These are phyloP conservation scores for Epichloe baconii DNA, from an alignment of 2,329 filamentous ascomycete species.

Conservation along the genomic window DNA sequence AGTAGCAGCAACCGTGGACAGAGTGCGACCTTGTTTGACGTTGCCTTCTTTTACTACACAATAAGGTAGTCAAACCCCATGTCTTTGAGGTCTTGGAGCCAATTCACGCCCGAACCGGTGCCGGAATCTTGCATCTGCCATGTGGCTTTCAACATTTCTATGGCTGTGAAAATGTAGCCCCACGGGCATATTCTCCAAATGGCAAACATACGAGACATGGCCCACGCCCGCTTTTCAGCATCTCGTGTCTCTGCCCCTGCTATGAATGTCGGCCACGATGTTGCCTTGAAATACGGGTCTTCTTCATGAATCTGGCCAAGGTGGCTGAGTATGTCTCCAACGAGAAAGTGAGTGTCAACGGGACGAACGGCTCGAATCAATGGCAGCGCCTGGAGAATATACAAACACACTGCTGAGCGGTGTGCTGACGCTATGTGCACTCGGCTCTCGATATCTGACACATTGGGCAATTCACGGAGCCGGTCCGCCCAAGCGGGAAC, in stretches of 20 bases:
- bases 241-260: conserved; percentile 41
- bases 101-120: conserved; percentile 17
- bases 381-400: conserved; percentile 31
- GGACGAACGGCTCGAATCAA: conserved; percentile 21
- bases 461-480: conserved; percentile 21
- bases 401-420: conserved; percentile 33
- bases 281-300: conserved; percentile 44
- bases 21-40: neutral
- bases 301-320: conserved; percentile 33
- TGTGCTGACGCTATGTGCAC: conserved; percentile 32
- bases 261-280: conserved; percentile 46
- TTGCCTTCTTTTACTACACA: conserved; percentile 19
- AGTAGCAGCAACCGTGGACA: neutral
- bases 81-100: conserved; percentile 30
- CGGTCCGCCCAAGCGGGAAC: conserved; percentile 28
- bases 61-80: conserved; percentile 33
- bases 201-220: conserved; percentile 32
- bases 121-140: conserved; percentile 30
- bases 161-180: conserved; percentile 37
- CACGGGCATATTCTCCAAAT: conserved; percentile 34
- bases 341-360: conserved; percentile 31
- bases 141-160: conserved; percentile 34
- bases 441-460: conserved; percentile 28
- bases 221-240: conserved; percentile 33
- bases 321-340: conserved; percentile 36